Base-by-base conservation (phyloP, 225 moss, liverwort and hornwort genomes). In the Ulota crispa region DNA sequence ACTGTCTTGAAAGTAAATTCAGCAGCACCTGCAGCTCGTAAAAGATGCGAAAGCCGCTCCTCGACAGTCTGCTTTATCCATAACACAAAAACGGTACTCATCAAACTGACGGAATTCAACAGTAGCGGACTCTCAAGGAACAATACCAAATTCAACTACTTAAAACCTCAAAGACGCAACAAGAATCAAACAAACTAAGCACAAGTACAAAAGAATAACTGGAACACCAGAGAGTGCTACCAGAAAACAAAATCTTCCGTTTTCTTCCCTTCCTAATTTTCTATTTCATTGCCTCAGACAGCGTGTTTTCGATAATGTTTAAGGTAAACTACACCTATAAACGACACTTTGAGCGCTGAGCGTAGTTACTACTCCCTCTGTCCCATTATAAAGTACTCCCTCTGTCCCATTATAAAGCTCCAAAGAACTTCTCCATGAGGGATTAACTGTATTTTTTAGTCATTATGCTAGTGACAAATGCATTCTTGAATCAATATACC, bases 1-100 rank as follows among this genome's bases (percentile, higher is more conserved):
- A 99, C 96, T 66, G 90, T 85, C 70, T 77, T 93, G 76, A 99
- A 96, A 72, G 72, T 27, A 71, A 94, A 94, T 1, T 76, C 88
- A n/a, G 87, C 77, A 32, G 92, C 93, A 56, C 87, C 89, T 70
- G 90, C 86, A 67, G 32, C 81, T 52, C 61, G 78, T 82, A 99
- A 81, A 31, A 91, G 82, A 72, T 65, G 64, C 30, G 86, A 88
- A 78, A 99, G 87, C 18, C 92, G 87, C 32, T 82, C 80, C 83
- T 96, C 89, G 60, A 90, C 87, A 78, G 73, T 86, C 84, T 91
- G 87, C 21, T 45, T 56, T 77, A 69, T 64, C 76, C 77, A 85
- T 30, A 27, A 61, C 67, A 75, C 68, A 24, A 24, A 72, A 47
- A 18, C 1, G 19, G 5, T 57, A 68, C 31, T 74, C 64, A 84